phyloP scores from a whole-genome alignment of 163 green algal genomes.

The Picocystis sp. region DNA sequence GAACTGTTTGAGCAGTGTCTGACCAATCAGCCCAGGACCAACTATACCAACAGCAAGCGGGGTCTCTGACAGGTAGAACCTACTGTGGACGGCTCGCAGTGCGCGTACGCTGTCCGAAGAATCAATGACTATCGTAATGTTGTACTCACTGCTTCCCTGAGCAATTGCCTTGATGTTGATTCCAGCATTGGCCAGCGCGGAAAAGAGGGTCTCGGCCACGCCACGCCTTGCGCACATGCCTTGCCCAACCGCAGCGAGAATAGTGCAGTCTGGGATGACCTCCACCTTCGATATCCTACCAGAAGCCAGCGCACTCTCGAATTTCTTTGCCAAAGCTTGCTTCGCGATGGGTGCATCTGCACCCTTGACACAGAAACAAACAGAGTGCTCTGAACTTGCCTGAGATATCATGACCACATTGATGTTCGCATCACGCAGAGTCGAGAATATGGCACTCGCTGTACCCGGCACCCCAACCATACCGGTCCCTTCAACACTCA shows the following conservation, averaged over 20 bases:
- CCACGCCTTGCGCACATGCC: slow-evolving; percentile 52
- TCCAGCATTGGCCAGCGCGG: slow-evolving; percentile 68
- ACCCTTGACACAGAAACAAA: slow-evolving; percentile 1
- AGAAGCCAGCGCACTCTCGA: background rate
- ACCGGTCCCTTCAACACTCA: slow-evolving; percentile 88
- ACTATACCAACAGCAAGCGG: slow-evolving; percentile 77
- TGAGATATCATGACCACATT: slow-evolving; percentile 99
- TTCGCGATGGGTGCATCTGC: background rate
- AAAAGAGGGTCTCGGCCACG: slow-evolving; percentile 52
- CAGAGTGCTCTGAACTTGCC: slow-evolving; percentile 9
- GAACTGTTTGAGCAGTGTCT: slow-evolving; percentile 77
- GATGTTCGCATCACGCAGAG: slow-evolving; percentile 65
- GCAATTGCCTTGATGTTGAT: slow-evolving; percentile 75
- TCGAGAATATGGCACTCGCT: slow-evolving; percentile 69
- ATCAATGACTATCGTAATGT: slow-evolving; percentile 89
- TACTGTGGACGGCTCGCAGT: slow-evolving; percentile 57
- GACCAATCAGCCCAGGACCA: slow-evolving; percentile 75
- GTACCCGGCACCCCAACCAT: slow-evolving; percentile 94
- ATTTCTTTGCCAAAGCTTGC: no score
- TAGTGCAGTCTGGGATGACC: slow-evolving; percentile 58
- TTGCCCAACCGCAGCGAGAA: slow-evolving; percentile 80
- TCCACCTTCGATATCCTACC: slow-evolving; percentile 32
- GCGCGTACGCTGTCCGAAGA: slow-evolving; percentile 33
- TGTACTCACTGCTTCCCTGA: slow-evolving; percentile 90
- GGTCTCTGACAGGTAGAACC: slow-evolving; percentile 86